Base-by-base conservation (phyloP, 768 basidiomycete species). In the Termitomyces sp. region DNA sequence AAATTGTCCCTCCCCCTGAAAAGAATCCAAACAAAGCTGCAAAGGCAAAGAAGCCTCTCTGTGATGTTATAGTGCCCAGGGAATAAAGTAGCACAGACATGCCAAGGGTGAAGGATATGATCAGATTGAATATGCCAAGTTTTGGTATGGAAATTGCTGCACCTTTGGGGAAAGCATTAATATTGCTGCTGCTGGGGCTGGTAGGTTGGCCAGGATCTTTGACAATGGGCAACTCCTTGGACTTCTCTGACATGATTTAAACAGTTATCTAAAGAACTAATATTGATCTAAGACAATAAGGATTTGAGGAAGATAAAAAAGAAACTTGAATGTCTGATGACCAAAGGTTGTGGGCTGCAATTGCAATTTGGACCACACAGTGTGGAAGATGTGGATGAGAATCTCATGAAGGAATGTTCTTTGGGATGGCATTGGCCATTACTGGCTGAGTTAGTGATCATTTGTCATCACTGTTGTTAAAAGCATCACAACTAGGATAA, bases 11-110 rank as follows among this genome's bases (percentile, higher is more conserved):
- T 37, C 75, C 71, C 12, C 84, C 83, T 42, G 79, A 74, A 57
- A 78, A 79, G 57, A 83, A 75, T 5, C 82, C 83, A 64, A 73
- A 84, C 17, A 79, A 66, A 3, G 77, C 66, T 0, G 79, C 75
- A 47, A 84, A 74, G 1, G 76, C 55, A 9, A 78, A 70, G 2
- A 77, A 70, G 0, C 79, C 77, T 5, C 71, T 65, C 2, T 68
- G 56, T 56, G 69, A 67, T 12, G 64, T 70, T 9, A 83, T 69
- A 11, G 74, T 76, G 29, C 79, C 70, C 72, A 83, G 74, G 17
- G 74, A 74, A 46, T 82, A 69, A 7, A 79, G 72, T 11, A 81
- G 54, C 1, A 78, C 65, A 0, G 74, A 71, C 12, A 76, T 75
- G 0, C 43, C 65, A 34, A 71, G 52, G 2, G 76, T 76, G 43